Evolutionary conservation across 805 yeast genomes (phyloP), one percentile per base, ranked within the genome.

Genomic region (Teunomyces funiuensis): DNA sequence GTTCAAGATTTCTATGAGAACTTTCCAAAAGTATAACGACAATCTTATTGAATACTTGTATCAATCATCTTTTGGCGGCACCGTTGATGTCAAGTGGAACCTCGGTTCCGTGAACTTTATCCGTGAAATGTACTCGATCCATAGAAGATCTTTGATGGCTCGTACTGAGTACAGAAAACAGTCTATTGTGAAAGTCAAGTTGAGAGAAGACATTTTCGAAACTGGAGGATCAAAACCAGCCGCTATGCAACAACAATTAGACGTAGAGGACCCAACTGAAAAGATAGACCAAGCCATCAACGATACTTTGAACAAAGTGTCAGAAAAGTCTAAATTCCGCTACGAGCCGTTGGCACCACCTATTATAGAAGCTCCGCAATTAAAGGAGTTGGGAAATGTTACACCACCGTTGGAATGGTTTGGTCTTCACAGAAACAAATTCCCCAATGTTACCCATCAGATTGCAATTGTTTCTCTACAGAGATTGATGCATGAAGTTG

Each of bases 401-500:
- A 93, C 99, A 0, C 99, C 99, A 1, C 99, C 99, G 2, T 66
- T 93, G 43, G 99, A 93, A 59, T 93, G 99, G 99, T 86, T 93
- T 67, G 99, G 99, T 2, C 72, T 93, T 22, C 93, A 93, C 59
- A 74, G 98, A 50, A 78, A 84, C 53, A 79, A 82, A 50, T 81
- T 93, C 50, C 99, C 99, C 0, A 82, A 85, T 29, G 74, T 86
- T 44, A 84, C 96, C 0, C 97, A 93, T 57, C 91, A 88, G 59
- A 69, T 79, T 46, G 80, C 82, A 0, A 85, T 90, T 37, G 76
- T 85, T 10, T 78, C 83, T 2, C 66, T 93, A 39, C 96, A 88
- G 53, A 77, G 80, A 44, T 51, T 88, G 42, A 87, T 87, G 9
- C 80, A 77, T 36, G 82, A 87, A 51, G 84, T 87, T 7, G 88